phyloP scores from a whole-genome alignment of 768 basidiomycete genomes.

The Hemileccinum impolitum region DNA sequence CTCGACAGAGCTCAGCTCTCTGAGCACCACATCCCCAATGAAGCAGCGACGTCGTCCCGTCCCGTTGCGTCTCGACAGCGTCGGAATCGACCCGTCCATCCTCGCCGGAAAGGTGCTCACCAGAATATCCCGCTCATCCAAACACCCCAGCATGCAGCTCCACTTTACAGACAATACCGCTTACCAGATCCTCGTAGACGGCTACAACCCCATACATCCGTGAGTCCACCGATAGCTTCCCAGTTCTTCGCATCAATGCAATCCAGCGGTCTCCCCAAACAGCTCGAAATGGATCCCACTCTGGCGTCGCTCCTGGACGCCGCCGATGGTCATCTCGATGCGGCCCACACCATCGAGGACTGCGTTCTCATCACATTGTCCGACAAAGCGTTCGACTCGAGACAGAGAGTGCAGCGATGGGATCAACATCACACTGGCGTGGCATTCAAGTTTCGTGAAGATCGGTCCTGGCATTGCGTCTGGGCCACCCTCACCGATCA shows the following conservation, averaged over 20 bases:
- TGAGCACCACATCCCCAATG: constrained; percentile 18
- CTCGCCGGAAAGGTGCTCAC: constrained; percentile 45
- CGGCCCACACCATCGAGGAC: constrained; percentile 45
- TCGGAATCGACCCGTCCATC: constrained; percentile 39
- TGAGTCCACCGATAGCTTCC: constrained; percentile 9
- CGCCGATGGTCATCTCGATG: constrained; percentile 26
- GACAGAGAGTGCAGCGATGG: constrained; percentile 31
- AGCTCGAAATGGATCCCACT: constrained; percentile 49
- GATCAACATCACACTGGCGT: constrained; percentile 38
- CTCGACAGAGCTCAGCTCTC: constrained; percentile 10
- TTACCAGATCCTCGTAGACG: constrained; percentile 57
- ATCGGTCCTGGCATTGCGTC: constrained; percentile 56
- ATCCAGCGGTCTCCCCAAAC: constrained; percentile 50
- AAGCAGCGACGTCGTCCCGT: constrained; percentile 33
- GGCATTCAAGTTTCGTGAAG: constrained; percentile 53
- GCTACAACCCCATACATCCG: constrained; percentile 54
- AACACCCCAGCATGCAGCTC: constrained; percentile 47
- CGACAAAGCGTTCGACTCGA: constrained; percentile 55
- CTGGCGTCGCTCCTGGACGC: constrained; percentile 42
- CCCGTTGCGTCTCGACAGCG: constrained; percentile 29
- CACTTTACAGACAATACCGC: constrained; percentile 42
- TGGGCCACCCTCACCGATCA: constrained; percentile 60
- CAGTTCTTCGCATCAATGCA: neutral
- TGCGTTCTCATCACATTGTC: constrained; percentile 52
- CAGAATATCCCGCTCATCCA: constrained; percentile 37